phyloP scores from a whole-genome alignment of 768 basidiomycete species.

The Tylopilus vinaceipallidus region DNA sequence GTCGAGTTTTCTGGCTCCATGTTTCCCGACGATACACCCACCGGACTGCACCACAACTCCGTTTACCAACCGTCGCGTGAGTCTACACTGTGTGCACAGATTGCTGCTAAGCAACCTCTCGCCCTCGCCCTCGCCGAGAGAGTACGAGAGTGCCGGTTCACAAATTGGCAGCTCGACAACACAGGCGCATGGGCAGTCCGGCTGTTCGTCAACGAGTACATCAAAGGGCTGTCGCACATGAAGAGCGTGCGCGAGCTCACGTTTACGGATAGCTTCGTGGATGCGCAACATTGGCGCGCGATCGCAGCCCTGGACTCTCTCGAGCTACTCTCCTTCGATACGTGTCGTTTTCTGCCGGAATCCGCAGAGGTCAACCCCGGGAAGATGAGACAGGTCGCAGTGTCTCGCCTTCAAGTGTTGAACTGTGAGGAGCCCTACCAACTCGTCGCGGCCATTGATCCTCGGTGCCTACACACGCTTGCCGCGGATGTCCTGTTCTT shows the following conservation, averaged over 20 bases:
- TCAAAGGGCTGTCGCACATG: constrained; percentile 16
- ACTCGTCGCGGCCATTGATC: background rate
- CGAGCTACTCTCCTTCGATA: constrained; percentile 13
- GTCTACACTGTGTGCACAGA: constrained; percentile 25
- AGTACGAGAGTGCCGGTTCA: constrained; percentile 27
- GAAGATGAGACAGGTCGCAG: constrained; percentile 3
- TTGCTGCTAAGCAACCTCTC: constrained; percentile 26
- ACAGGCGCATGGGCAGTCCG: background rate
- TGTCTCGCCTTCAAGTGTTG: constrained; percentile 4
- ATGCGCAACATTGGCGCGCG: constrained; percentile 12
- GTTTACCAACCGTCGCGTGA: background rate
- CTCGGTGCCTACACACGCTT: background rate
- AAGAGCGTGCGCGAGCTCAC: constrained; percentile 12
- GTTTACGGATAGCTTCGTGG: constrained; percentile 11
- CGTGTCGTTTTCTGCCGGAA: background rate
- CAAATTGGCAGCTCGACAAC: background rate
- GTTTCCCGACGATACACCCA: no score
- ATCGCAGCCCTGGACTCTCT: constrained; percentile 14
- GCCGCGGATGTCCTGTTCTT: background rate
- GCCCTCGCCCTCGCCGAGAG: constrained; percentile 30
- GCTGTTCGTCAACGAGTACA: background rate
- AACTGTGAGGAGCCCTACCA: background rate
- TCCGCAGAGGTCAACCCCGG: background rate
- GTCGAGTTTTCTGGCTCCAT: constrained; percentile 26
- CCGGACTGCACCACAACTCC: constrained; percentile 7